A percentile compares a stretch with the other conserved stretches of the same genome.
Conservation (phyloP, 1,284 basidiomycete species). For the Ganoderma boninense region DNA sequence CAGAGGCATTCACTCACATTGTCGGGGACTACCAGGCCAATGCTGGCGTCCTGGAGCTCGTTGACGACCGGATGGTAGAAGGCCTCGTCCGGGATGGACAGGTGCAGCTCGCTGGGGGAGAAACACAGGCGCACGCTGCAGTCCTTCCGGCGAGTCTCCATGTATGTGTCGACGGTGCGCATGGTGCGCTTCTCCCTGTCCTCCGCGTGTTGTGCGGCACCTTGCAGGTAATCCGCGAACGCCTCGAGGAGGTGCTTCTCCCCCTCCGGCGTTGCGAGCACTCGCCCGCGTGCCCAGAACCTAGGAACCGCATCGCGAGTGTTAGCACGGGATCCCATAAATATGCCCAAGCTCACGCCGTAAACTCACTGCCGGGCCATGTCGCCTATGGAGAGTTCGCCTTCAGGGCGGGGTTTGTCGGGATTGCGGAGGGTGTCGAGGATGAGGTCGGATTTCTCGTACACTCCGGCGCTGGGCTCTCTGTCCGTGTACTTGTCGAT, state of each 20-base stretch:
- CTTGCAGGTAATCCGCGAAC: constrained; percentile 40
- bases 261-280: constrained; percentile 24
- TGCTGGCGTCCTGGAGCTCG: not conserved
- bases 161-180: constrained; percentile 42
- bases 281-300: constrained; percentile 30
- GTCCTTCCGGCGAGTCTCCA: constrained; percentile 43
- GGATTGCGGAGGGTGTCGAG: not conserved
- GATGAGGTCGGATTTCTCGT: not conserved
- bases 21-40: not conserved
- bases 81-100: constrained; percentile 6
- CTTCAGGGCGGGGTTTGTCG: not conserved
- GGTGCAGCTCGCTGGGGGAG: constrained; percentile 42
- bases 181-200: constrained; percentile 37
- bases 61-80: not conserved
- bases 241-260: constrained; percentile 32
- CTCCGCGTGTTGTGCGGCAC: constrained; percentile 39
- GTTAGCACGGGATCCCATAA: too few species aligned
- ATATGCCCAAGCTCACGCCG: not conserved
- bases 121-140: constrained; percentile 43
- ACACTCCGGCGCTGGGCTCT: not conserved
- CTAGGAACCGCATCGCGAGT: constrained; percentile 14
- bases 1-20: not conserved
- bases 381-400: not conserved
- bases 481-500: constrained; percentile 2
- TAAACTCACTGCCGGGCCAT: constrained; percentile 4